phyloP scores from a whole-genome alignment of 345 rosid species.

The Eutrema heterophyllum region DNA sequence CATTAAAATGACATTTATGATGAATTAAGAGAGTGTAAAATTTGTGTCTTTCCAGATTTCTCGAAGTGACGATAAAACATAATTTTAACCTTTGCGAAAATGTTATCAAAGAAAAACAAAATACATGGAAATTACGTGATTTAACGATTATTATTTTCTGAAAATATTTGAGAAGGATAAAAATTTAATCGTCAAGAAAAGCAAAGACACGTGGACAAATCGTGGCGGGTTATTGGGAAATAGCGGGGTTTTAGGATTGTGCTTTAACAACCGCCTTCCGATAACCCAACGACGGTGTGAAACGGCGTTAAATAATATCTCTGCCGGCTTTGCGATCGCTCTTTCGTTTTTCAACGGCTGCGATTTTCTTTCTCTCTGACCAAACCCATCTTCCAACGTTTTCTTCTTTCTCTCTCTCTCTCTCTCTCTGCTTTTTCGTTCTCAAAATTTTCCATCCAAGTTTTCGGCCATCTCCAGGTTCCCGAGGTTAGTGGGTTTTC shows the following conservation, averaged over 20 bases:
- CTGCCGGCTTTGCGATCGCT: slow-evolving; percentile 18
- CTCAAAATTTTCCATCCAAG: neutral
- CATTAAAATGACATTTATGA: too few species aligned
- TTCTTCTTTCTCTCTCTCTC: neutral
- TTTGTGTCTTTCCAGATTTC: neutral
- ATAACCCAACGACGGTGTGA: slow-evolving; percentile 25
- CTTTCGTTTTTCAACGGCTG: slow-evolving; percentile 14
- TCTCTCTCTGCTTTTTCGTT: neutral
- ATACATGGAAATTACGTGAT: neutral
- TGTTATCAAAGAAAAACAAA: neutral
- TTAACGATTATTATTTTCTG: neutral
- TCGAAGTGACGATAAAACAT: neutral
- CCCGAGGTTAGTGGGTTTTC: slow-evolving; percentile 21
- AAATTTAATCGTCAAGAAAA: neutral
- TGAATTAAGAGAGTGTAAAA: too few species aligned
- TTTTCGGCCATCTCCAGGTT: neutral
- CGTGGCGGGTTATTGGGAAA: neutral
- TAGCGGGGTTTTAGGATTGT: slow-evolving; percentile 24
- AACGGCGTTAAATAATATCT: slow-evolving; percentile 12
- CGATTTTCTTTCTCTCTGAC: slow-evolving; percentile 10
- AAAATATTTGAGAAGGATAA: neutral
- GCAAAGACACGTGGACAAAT: slow-evolving; percentile 22
- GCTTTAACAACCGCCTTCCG: slow-evolving; percentile 10
- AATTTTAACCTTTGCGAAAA: neutral
- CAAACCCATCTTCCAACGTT: slow-evolving; percentile 24